These are phyloP conservation scores for Orbilia oligospora DNA, from an alignment of 2,329 filamentous ascomycete species.

Conservation along the genomic window DNA sequence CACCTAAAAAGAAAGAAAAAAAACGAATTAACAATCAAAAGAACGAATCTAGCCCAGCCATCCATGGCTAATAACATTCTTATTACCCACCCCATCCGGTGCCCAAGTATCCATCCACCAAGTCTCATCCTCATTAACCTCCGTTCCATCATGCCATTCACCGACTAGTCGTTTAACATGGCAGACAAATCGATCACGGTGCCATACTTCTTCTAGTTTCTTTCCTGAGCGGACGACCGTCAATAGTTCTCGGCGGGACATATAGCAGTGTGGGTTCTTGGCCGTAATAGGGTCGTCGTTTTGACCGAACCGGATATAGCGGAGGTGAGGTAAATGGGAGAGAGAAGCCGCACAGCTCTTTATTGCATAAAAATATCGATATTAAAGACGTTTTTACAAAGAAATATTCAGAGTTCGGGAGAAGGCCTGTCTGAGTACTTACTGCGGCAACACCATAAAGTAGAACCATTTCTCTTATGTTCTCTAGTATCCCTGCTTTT, in stretches of 20 bases:
- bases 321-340: slow-evolving; percentile 24
- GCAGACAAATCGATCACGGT: slow-evolving; percentile 35
- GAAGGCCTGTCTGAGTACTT: neutral
- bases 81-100: slow-evolving; percentile 35
- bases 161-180: slow-evolving; percentile 20
- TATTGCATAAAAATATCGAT: neutral
- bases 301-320: slow-evolving; percentile 36
- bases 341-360: slow-evolving; percentile 32
- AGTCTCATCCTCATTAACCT: slow-evolving; percentile 26
- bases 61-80: slow-evolving; percentile 23
- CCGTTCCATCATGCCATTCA: slow-evolving; percentile 7
- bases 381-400: neutral
- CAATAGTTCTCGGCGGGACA: slow-evolving; percentile 44
- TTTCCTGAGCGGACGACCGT: slow-evolving; percentile 3
- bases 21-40: neutral
- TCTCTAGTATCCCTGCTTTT: neutral
- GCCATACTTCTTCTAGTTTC: slow-evolving; percentile 36
- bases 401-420: neutral
- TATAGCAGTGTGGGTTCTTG: slow-evolving; percentile 44
- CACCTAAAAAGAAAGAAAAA: slow-evolving; percentile 13
- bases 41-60: slow-evolving; percentile 25
- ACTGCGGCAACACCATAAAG: slow-evolving; percentile 4
- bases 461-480: slow-evolving; percentile 11
- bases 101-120: slow-evolving; percentile 57
- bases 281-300: slow-evolving; percentile 18